Percentiles rank a stretch among this genome's conserved stretches.
Evolutionary conservation across 2,329 filamentous ascomycete genomes (phyloP).

Genomic region (Penicillium sp.): DNA sequence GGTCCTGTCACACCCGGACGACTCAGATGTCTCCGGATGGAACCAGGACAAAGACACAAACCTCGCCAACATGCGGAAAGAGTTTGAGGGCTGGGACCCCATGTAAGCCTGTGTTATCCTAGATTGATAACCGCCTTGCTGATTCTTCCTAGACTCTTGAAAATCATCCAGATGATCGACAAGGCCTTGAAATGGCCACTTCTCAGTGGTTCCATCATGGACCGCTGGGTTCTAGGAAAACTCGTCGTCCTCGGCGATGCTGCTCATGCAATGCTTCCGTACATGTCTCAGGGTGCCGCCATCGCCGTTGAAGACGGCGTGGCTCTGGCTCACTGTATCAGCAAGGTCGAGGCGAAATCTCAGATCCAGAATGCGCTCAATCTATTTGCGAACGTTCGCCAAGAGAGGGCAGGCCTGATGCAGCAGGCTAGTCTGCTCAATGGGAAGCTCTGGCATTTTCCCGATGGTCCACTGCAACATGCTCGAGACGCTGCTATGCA

Average conservation of each 20-base stretch:
- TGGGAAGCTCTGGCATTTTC: constrained; percentile 49
- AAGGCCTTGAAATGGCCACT: constrained; percentile 21
- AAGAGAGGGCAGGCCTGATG: constrained; percentile 38
- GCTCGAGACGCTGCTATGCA: constrained; percentile 45
- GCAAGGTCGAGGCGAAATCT: constrained; percentile 21
- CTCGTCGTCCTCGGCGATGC: constrained; percentile 14
- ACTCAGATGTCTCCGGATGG: constrained; percentile 26
- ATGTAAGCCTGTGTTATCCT: constrained; percentile 8
- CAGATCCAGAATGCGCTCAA: constrained; percentile 35
- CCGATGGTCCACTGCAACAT: constrained; percentile 43
- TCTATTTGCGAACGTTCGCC: constrained; percentile 41
- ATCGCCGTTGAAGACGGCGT: constrained; percentile 48
- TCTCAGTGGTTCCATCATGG: constrained; percentile 25
- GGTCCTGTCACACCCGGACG: constrained; percentile 46
- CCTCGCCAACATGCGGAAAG: constrained; percentile 33
- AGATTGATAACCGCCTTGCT: background rate
- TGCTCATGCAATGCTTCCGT: constrained; percentile 12
- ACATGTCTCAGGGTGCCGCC: constrained; percentile 34
- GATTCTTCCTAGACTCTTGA: constrained; percentile 22
- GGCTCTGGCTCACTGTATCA: constrained; percentile 36
- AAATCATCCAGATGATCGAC: constrained; percentile 27
- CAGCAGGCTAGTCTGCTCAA: constrained; percentile 49
- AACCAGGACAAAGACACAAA: constrained; percentile 27
- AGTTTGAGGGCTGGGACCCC: constrained; percentile 25
- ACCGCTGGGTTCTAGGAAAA: constrained; percentile 8